Evolutionary conservation across 345 rosid species (phyloP).

Genomic region (Camelina neglecta): DNA sequence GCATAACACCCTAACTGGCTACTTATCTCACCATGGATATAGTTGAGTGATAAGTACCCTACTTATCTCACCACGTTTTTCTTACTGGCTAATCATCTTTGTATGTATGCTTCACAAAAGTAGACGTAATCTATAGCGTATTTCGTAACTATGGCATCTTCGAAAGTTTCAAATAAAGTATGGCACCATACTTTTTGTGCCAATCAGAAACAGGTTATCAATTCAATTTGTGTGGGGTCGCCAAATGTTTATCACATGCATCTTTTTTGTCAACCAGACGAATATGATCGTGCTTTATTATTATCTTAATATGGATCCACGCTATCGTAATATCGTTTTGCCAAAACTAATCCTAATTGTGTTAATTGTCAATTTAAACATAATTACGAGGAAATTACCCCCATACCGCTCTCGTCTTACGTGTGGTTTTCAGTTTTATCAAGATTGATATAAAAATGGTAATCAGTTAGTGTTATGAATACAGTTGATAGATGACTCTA

Average conservation of each 20-base stretch:
- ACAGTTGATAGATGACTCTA: conserved; percentile 2
- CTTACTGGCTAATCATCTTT: not conserved
- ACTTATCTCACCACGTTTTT: not conserved
- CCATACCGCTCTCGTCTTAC: not conserved
- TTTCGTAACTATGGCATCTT: not conserved
- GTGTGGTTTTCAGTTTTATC: conserved; percentile 10
- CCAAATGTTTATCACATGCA: conserved; percentile 35
- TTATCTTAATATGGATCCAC: conserved; percentile 2
- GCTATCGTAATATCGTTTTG: not conserved
- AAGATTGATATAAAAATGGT: not conserved
- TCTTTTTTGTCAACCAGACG: not conserved
- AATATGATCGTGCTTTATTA: not conserved
- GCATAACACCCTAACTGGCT: not conserved
- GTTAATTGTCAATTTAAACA: conserved; percentile 12
- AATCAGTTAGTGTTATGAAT: conserved; percentile 1
- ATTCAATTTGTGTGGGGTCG: conserved; percentile 41
- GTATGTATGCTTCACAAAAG: not conserved
- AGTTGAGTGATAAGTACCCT: too few species aligned
- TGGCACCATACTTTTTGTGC: conserved; percentile 39
- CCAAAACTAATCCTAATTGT: not conserved
- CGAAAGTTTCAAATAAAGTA: not conserved
- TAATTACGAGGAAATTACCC: not conserved
- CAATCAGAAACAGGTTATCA: conserved; percentile 38
- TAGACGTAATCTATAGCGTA: not conserved
- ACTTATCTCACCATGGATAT: too few species aligned